Percentiles rank a stretch among this genome's conserved stretches.
Evolutionary conservation across 345 rosid genomes (phyloP).

Genomic region (Corchorus capsularis): DNA sequence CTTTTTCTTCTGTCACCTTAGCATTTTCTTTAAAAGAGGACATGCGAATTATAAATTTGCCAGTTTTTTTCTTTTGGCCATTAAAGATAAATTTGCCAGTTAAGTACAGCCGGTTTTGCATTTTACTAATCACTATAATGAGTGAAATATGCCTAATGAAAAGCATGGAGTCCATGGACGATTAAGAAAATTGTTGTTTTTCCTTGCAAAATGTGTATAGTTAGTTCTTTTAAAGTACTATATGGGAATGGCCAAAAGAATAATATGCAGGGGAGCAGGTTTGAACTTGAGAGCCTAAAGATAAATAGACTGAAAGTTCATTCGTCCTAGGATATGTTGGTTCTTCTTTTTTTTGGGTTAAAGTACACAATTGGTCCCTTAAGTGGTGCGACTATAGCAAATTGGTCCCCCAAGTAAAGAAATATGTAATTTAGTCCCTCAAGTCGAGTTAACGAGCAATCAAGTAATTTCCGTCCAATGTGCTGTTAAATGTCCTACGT

Average conservation of each 20-base stretch:
- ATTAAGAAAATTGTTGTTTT: background rate
- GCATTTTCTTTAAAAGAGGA: background rate
- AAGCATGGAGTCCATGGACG: background rate
- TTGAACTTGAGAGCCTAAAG: background rate
- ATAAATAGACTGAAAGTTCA: background rate
- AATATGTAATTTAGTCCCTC: too few species aligned
- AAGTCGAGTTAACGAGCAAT: too few species aligned
- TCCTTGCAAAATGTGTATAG: background rate
- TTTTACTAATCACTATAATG: background rate
- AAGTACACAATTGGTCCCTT: too few species aligned
- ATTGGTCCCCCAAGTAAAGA: too few species aligned
- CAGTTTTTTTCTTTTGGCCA: too few species aligned
- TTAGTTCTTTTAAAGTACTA: background rate
- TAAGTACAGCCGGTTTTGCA: background rate
- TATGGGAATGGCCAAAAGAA: too few species aligned
- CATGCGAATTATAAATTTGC: too few species aligned
- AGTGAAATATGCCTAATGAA: background rate
- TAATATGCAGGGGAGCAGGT: background rate
- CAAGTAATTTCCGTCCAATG: too few species aligned
- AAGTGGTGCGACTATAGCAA: too few species aligned
- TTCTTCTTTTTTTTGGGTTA: slow-evolving; percentile 8
- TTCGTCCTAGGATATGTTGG: slow-evolving; percentile 28
- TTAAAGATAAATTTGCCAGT: too few species aligned
- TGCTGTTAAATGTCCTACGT: too few species aligned
- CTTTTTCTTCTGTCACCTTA: background rate